A percentile compares a stretch with the other conserved stretches of the same genome.
Evolutionary conservation across 2,329 filamentous ascomycete genomes (phyloP).

Genomic region (Lecanicillium sp.): DNA sequence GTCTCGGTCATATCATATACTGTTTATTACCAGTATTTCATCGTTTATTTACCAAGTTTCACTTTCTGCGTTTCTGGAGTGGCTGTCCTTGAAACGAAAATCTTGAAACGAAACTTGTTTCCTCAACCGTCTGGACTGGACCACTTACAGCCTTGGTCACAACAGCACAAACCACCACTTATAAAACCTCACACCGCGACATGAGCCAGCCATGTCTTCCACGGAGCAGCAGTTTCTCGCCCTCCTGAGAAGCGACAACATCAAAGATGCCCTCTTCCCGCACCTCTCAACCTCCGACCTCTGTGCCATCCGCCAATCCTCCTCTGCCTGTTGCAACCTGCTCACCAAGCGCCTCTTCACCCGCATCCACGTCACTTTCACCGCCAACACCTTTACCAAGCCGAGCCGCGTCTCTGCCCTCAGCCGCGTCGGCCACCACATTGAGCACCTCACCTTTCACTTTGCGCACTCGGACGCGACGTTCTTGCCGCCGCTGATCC

Average conservation of each 20-base stretch:
- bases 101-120: too few species aligned
- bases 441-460: conserved; percentile 70
- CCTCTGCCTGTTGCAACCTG: conserved; percentile 62
- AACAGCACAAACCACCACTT: conserved; percentile 5
- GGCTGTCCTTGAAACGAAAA: too few species aligned
- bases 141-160: too few species aligned
- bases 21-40: too few species aligned
- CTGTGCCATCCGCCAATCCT: conserved; percentile 56
- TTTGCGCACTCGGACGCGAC: conserved; percentile 71
- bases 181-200: conserved; percentile 16
- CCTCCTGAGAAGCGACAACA: conserved; percentile 44
- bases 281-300: conserved; percentile 43
- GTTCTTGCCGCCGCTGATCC: conserved; percentile 76
- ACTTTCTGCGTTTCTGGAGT: too few species aligned
- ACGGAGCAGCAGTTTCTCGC: conserved; percentile 42
- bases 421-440: conserved; percentile 67
- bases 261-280: conserved; percentile 43
- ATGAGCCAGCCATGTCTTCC: conserved; percentile 47
- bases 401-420: conserved; percentile 66
- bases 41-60: too few species aligned
- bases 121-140: too few species aligned
- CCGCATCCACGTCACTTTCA: conserved; percentile 62
- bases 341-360: conserved; percentile 64
- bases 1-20: too few species aligned
- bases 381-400: conserved; percentile 67